Conservation (phyloP, 805 yeast species). For the Candida quercuum region DNA sequence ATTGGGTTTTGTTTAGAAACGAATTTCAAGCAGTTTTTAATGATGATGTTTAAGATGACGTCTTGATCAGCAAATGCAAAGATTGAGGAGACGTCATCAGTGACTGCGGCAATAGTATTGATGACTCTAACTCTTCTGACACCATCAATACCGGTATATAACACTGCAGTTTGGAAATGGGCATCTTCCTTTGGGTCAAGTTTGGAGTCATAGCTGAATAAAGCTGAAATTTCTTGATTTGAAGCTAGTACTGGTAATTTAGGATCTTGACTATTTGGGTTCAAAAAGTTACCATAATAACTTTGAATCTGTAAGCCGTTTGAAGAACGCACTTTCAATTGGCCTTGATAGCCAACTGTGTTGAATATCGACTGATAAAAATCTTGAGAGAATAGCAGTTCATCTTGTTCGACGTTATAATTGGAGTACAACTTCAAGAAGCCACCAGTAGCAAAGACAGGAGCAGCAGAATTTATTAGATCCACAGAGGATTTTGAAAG, state of each 20-base stretch:
- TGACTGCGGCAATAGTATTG: constrained; percentile 76
- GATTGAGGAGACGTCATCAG: constrained; percentile 66
- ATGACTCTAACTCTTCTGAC: constrained; percentile 80
- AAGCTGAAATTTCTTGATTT: constrained; percentile 63
- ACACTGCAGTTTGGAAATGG: constrained; percentile 85
- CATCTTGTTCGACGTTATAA: constrained; percentile 67
- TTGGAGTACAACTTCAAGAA: constrained; percentile 55
- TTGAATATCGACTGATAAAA: constrained; percentile 46
- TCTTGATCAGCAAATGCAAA: constrained; percentile 81
- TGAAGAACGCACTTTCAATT: constrained; percentile 80
- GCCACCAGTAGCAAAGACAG: constrained; percentile 71
- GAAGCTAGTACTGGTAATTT: constrained; percentile 58
- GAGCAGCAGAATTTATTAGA: constrained; percentile 63
- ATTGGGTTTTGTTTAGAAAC: constrained; percentile 37
- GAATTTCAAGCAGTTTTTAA: constrained; percentile 42
- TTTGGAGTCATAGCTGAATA: constrained; percentile 73
- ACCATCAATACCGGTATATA: constrained; percentile 79
- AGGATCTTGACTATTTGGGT: constrained; percentile 49
- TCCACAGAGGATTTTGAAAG: constrained; percentile 64
- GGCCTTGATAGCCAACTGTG: constrained; percentile 70
- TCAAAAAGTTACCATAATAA: constrained; percentile 59
- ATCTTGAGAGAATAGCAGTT: constrained; percentile 55
- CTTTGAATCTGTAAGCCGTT: constrained; percentile 76
- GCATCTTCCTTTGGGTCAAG: constrained; percentile 68
- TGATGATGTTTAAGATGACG: constrained; percentile 45